These are phyloP conservation scores for Pseudogymnoascus verrucosus DNA, from an alignment of 2,329 filamentous ascomycete genomes.

Conservation along the genomic window DNA sequence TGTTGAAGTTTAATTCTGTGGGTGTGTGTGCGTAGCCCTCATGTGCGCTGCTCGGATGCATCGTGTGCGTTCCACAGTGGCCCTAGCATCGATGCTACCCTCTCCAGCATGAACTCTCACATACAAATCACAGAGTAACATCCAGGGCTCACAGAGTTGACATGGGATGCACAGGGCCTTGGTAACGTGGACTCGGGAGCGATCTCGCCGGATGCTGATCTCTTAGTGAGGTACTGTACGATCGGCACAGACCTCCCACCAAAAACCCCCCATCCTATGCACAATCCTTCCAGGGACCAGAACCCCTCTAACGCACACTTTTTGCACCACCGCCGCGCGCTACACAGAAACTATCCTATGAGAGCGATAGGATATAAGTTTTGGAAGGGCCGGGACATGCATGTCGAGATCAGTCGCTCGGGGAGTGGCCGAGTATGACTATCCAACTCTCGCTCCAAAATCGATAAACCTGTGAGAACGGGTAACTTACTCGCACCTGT, in stretches of 20 bases:
- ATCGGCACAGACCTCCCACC: slow-evolving; percentile 4
- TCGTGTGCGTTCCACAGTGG: background rate
- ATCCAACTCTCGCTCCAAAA: background rate
- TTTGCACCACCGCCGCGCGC: background rate
- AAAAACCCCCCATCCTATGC: background rate
- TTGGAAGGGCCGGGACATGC: background rate
- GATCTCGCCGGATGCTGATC: slow-evolving; percentile 6
- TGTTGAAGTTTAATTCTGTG: slow-evolving; percentile 3
- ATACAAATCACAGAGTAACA: slow-evolving; percentile 1
- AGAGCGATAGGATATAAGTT: background rate
- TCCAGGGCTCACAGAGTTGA: background rate
- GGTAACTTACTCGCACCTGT: background rate
- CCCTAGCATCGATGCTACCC: slow-evolving; percentile 3
- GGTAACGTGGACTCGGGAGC: slow-evolving; percentile 5
- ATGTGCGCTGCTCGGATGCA: slow-evolving; percentile 3
- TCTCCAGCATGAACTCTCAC: slow-evolving; percentile 4
- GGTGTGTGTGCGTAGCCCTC: background rate
- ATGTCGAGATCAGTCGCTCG: background rate
- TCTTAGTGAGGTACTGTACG: background rate
- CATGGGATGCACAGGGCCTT: background rate
- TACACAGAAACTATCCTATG: background rate
- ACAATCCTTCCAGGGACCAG: background rate
- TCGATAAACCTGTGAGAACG: background rate
- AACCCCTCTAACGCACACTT: background rate
- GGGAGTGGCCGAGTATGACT: background rate